phyloP scores from a whole-genome alignment of 257 asterid genomes.

The Solanum clarkiae region DNA sequence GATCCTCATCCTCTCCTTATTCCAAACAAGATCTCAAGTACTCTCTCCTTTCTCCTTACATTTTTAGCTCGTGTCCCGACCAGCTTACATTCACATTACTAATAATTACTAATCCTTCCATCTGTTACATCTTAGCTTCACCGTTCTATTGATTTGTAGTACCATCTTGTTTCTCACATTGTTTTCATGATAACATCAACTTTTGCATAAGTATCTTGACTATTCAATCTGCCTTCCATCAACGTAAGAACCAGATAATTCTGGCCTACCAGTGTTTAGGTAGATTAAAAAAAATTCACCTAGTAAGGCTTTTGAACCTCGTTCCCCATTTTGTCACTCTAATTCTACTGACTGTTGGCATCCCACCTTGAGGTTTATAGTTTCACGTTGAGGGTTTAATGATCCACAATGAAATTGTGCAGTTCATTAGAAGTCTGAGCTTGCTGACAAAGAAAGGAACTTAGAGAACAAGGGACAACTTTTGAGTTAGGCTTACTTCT shows the following conservation, averaged over 20 bases:
- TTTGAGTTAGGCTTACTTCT: not conserved
- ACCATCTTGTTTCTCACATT: not conserved
- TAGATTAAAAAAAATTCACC: not conserved
- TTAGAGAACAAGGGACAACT: not conserved
- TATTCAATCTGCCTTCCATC: not conserved
- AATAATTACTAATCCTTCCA: not conserved
- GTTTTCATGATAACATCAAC: not conserved
- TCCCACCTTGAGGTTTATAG: not conserved
- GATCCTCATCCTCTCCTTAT: slow-evolving; percentile 10
- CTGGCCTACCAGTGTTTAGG: not conserved
- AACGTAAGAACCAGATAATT: not conserved
- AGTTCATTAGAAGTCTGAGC: not conserved
- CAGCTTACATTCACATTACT: not conserved
- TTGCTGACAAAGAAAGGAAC: not conserved
- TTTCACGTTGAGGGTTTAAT: not conserved
- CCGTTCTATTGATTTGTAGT: not conserved
- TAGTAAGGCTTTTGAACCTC: not conserved
- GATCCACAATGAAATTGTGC: not conserved
- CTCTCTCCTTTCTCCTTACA: not conserved
- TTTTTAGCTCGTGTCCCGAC: not conserved
- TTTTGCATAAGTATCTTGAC: not conserved
- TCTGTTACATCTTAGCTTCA: not conserved
- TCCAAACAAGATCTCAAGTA: slow-evolving; percentile 11
- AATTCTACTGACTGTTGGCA: not conserved
- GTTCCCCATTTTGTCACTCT: not conserved